phyloP scores from a whole-genome alignment of 2,329 filamentous ascomycete genomes.

The Domatiomyces catenatus region DNA sequence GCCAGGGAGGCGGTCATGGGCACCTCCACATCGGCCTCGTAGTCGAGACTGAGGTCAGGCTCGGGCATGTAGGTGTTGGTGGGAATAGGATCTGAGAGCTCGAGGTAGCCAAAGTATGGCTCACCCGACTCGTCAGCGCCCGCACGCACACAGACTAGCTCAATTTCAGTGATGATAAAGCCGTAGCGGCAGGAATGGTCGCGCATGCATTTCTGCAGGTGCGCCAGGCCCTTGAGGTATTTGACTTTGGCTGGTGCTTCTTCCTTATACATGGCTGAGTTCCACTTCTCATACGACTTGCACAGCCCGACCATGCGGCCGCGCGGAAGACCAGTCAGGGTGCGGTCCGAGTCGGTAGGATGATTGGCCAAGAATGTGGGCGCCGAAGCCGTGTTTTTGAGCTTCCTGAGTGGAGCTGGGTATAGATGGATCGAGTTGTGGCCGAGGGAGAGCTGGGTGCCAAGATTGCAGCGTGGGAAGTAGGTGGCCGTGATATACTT shows the following conservation, averaged over 20 bases:
- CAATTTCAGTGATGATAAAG: slow-evolving; percentile 92
- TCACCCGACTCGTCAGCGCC: slow-evolving; percentile 48
- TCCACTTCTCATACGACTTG: slow-evolving; percentile 85
- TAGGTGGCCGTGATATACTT: slow-evolving; percentile 64
- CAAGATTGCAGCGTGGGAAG: slow-evolving; percentile 73
- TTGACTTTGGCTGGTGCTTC: slow-evolving; percentile 71
- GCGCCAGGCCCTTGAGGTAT: slow-evolving; percentile 73
- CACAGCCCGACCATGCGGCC: slow-evolving; percentile 67
- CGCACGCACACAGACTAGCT: slow-evolving; percentile 77
- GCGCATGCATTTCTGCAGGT: slow-evolving; percentile 82
- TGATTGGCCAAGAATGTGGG: slow-evolving; percentile 41
- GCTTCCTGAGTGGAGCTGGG: slow-evolving; percentile 20
- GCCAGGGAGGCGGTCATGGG: slow-evolving; percentile 44
- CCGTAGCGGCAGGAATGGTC: slow-evolving; percentile 87
- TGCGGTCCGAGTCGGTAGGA: slow-evolving; percentile 34
- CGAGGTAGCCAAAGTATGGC: slow-evolving; percentile 78
- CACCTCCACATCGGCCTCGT: slow-evolving; percentile 10
- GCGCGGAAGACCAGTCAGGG: slow-evolving; percentile 35
- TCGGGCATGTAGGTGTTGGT: slow-evolving; percentile 29
- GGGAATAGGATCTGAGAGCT: slow-evolving; percentile 47
- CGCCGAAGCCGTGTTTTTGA: slow-evolving; percentile 25
- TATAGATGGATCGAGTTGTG: slow-evolving; percentile 40
- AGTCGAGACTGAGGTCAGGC: slow-evolving; percentile 2
- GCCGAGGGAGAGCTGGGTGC: slow-evolving; percentile 59
- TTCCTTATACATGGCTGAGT: slow-evolving; percentile 81